phyloP scores from a whole-genome alignment of 1,284 basidiomycete genomes.

The Cystobasidium sp. region DNA sequence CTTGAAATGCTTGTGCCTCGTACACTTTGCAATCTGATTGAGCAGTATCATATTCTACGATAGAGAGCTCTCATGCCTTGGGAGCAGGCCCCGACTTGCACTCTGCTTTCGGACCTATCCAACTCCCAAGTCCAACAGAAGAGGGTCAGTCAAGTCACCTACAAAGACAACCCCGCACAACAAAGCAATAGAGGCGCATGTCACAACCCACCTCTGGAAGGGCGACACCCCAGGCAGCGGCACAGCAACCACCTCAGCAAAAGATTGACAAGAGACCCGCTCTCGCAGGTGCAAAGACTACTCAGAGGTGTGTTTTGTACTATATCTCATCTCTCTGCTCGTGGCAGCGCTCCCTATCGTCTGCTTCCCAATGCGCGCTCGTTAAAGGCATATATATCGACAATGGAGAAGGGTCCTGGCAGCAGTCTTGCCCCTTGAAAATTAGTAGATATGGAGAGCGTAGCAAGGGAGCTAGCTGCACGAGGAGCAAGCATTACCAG shows the following conservation, averaged over 20 bases:
- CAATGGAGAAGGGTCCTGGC: too few species aligned
- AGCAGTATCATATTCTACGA: too few species aligned
- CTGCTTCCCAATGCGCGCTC: neutral
- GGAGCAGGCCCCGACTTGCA: too few species aligned
- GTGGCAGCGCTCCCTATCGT: neutral
- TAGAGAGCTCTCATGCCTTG: too few species aligned
- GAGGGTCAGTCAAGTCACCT: neutral
- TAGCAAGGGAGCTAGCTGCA: too few species aligned
- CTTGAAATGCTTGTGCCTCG: too few species aligned
- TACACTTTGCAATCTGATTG: too few species aligned
- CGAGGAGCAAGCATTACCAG: too few species aligned
- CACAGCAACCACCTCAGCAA: constrained; percentile 17
- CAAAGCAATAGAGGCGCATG: constrained; percentile 20
- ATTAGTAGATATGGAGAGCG: too few species aligned
- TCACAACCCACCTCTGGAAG: constrained; percentile 33
- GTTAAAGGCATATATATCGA: neutral
- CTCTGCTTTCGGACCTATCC: too few species aligned
- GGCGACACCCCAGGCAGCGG: constrained; percentile 30
- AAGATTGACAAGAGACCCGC: constrained; percentile 36
- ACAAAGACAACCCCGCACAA: neutral
- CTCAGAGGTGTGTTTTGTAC: constrained; percentile 38
- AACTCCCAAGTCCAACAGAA: too few species aligned
- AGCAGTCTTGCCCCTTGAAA: too few species aligned
- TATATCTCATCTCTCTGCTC: neutral
- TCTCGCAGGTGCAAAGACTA: constrained; percentile 44